phyloP scores from a whole-genome alignment of 257 asterid species.

The Solanum chaucha region DNA sequence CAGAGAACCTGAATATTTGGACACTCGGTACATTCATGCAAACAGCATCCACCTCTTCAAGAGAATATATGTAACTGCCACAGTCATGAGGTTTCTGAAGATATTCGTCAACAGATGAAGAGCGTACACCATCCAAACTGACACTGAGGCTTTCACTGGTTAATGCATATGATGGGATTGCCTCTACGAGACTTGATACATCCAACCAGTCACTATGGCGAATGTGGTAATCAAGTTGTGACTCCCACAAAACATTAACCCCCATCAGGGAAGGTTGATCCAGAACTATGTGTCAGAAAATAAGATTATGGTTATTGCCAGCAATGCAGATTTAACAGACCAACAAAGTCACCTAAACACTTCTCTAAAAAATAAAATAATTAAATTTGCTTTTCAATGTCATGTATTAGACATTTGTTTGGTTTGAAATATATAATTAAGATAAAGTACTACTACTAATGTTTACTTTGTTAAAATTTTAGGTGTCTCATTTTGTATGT shows the following conservation, averaged over 20 bases:
- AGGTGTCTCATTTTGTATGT: not conserved
- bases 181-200: slow-evolving; percentile 78
- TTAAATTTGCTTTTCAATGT: not conserved
- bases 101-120: slow-evolving; percentile 36
- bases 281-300: slow-evolving; percentile 66
- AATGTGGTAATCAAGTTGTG: slow-evolving; percentile 83
- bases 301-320: slow-evolving; percentile 5
- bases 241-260: slow-evolving; percentile 90
- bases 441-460: not conserved
- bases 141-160: slow-evolving; percentile 64
- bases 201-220: slow-evolving; percentile 87
- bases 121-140: slow-evolving; percentile 44
- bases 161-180: slow-evolving; percentile 66
- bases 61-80: slow-evolving; percentile 44
- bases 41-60: slow-evolving; percentile 70
- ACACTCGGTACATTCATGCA: slow-evolving; percentile 60
- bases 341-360: not conserved
- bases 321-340: not conserved
- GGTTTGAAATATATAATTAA: not conserved
- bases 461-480: not conserved
- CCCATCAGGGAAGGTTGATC: slow-evolving; percentile 95
- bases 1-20: slow-evolving; percentile 53
- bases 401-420: not conserved
- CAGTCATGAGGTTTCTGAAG: slow-evolving; percentile 26
- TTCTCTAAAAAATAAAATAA: not conserved